Evolutionary conservation across 441 rosid genomes (phyloP).

Genomic region (Cnidoscolus chayamansa): DNA sequence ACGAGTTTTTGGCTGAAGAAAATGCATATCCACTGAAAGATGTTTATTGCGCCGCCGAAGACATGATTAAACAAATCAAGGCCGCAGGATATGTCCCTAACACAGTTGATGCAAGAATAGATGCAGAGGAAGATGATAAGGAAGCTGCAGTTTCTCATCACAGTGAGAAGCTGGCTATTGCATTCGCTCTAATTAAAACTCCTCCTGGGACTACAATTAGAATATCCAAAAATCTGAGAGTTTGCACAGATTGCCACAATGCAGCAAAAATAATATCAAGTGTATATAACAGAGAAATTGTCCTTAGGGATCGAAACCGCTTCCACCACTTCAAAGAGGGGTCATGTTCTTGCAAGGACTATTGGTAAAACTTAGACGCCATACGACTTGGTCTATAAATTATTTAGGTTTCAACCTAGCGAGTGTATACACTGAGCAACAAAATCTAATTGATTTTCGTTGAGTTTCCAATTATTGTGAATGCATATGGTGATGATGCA

Average conservation of each 20-base stretch:
- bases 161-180: conserved; percentile 20
- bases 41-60: conserved; percentile 1
- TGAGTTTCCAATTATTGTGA: neutral
- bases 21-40: neutral
- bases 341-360: conserved; percentile 19
- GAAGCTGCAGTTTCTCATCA: conserved; percentile 19
- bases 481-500: neutral
- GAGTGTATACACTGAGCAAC: neutral
- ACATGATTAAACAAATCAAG: conserved; percentile 11
- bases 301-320: conserved; percentile 16
- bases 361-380: conserved; percentile 2
- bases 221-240: conserved; percentile 11
- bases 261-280: conserved; percentile 13
- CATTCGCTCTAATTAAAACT: conserved; percentile 16
- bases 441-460: neutral
- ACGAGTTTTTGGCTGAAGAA: conserved; percentile 15
- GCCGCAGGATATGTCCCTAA: conserved; percentile 13
- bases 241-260: conserved; percentile 18
- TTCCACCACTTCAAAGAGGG: conserved; percentile 22
- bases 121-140: conserved; percentile 20
- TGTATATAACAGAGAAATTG: conserved; percentile 15
- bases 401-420: too few species aligned
- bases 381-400: neutral
- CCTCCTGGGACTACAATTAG: conserved; percentile 15
- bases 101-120: conserved; percentile 13